Evolutionary conservation across 108 stramenopile genomes (phyloP).

Genomic region (Pseudonitzschia multiseries): DNA sequence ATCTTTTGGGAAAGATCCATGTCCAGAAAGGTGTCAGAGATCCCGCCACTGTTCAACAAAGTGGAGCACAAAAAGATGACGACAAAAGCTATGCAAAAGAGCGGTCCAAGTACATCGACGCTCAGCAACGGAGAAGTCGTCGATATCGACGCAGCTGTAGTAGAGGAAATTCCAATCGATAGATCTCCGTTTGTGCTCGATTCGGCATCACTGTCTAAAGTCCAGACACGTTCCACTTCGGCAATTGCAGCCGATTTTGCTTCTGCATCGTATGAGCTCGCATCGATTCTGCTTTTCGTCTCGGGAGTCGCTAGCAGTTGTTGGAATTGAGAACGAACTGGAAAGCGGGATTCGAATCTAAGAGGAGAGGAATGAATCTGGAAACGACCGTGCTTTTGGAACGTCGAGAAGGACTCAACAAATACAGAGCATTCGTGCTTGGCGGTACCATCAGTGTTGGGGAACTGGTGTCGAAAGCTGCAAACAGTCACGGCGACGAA

Average conservation of each 20-base stretch:
- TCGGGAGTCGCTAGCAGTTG: background rate
- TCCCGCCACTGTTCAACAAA: conserved; percentile 4
- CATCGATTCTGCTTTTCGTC: background rate
- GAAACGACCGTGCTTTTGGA: too few relatives aligned
- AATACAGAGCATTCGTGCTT: too few relatives aligned
- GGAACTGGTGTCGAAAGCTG: too few relatives aligned
- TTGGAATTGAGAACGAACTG: too few relatives aligned
- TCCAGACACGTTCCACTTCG: background rate
- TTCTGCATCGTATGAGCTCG: background rate
- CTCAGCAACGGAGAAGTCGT: background rate
- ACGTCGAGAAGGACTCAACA: too few relatives aligned
- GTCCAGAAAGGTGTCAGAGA: background rate
- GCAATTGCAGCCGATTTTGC: background rate
- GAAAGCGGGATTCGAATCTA: too few relatives aligned
- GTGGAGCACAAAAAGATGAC: background rate
- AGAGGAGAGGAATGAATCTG: background rate
- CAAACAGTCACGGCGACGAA: too few relatives aligned
- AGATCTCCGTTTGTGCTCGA: too few relatives aligned
- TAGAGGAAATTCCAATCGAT: too few relatives aligned
- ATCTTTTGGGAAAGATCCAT: background rate
- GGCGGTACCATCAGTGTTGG: too few relatives aligned
- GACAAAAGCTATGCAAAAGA: background rate
- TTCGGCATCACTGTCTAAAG: background rate
- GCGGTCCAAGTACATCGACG: conserved; percentile 3
- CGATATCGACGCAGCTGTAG: too few relatives aligned